These are phyloP conservation scores for Pseudocercospora ulei DNA, from an alignment of 2,329 filamentous ascomycete species.

Conservation along the genomic window DNA sequence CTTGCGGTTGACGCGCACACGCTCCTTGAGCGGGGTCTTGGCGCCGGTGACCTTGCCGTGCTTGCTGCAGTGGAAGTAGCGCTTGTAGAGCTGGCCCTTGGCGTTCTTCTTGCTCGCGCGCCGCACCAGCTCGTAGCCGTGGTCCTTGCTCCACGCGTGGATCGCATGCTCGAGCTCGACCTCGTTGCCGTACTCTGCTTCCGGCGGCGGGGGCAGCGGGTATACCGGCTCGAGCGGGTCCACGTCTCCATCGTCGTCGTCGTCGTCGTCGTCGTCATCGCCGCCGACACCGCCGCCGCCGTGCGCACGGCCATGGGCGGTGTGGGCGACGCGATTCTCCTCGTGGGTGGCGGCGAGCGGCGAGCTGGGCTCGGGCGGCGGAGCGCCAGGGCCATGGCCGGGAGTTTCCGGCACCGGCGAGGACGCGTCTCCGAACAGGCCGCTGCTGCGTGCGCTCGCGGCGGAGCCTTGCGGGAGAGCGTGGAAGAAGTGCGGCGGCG, in stretches of 20 bases:
- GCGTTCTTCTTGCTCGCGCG: constrained; percentile 33
- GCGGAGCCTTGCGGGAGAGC: no score
- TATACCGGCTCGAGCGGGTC: constrained; percentile 27
- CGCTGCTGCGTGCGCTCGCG: constrained; percentile 16
- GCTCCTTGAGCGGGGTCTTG: constrained; percentile 24
- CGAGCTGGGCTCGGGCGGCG: constrained; percentile 23
- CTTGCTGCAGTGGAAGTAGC: constrained; percentile 33
- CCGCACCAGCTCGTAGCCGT: constrained; percentile 32
- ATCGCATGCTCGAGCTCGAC: constrained; percentile 30
- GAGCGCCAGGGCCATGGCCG: constrained; percentile 26
- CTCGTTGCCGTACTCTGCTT: constrained; percentile 25
- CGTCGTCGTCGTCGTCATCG: constrained; percentile 24
- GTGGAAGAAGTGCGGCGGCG: constrained; percentile 9
- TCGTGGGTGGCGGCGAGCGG: constrained; percentile 22
- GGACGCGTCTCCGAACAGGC: constrained; percentile 10
- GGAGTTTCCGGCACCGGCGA: constrained; percentile 16
- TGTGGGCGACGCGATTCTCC: constrained; percentile 20
- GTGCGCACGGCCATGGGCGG: constrained; percentile 5
- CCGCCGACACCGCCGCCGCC: constrained; percentile 12
- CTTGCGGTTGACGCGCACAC: constrained; percentile 27
- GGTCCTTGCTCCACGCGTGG: constrained; percentile 31
- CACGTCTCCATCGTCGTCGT: constrained; percentile 23
- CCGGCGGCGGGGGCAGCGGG: constrained; percentile 31
- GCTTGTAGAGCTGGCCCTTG: constrained; percentile 31
- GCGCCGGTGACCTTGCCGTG: constrained; percentile 28